Percentiles rank a stretch among this genome's conserved stretches.
These are phyloP conservation scores for Microthyrium microscopicum DNA, from an alignment of 2,329 filamentous ascomycete genomes.

Conservation along the genomic window DNA sequence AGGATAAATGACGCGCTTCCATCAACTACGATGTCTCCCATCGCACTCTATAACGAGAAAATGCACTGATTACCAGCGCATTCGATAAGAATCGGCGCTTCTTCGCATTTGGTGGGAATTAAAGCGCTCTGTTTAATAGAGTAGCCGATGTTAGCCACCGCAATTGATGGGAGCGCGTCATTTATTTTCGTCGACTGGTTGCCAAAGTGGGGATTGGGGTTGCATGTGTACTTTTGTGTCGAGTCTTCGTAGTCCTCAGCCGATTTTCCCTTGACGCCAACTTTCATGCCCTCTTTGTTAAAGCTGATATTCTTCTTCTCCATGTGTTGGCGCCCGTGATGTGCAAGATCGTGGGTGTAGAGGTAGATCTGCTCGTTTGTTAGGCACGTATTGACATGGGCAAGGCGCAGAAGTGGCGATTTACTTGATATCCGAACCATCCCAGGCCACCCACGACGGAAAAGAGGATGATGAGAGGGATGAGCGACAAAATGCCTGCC, in stretches of 20 bases:
- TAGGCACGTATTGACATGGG: not conserved
- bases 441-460: slow-evolving; percentile 38
- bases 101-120: not conserved
- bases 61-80: no score
- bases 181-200: not conserved
- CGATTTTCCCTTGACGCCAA: slow-evolving; percentile 49
- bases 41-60: no score
- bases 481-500: slow-evolving; percentile 33
- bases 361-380: slow-evolving; percentile 38
- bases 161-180: no score
- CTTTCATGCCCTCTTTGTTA: slow-evolving; percentile 55
- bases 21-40: no score
- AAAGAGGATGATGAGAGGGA: slow-evolving; percentile 52
- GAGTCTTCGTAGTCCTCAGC: slow-evolving; percentile 57
- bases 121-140: not conserved
- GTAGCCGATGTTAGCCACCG: not conserved
- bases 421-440: slow-evolving; percentile 50
- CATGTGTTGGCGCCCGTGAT: slow-evolving; percentile 51
- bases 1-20: no score
- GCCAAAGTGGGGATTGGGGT: slow-evolving; percentile 5
- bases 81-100: no score
- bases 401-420: slow-evolving; percentile 4
- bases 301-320: slow-evolving; percentile 60
- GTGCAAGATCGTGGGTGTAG: slow-evolving; percentile 47
- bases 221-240: slow-evolving; percentile 49